Evolutionary conservation across 2,329 filamentous ascomycete genomes (phyloP), one percentile per base, ranked within the genome.

Genomic region (Diaporthe velutina): DNA sequence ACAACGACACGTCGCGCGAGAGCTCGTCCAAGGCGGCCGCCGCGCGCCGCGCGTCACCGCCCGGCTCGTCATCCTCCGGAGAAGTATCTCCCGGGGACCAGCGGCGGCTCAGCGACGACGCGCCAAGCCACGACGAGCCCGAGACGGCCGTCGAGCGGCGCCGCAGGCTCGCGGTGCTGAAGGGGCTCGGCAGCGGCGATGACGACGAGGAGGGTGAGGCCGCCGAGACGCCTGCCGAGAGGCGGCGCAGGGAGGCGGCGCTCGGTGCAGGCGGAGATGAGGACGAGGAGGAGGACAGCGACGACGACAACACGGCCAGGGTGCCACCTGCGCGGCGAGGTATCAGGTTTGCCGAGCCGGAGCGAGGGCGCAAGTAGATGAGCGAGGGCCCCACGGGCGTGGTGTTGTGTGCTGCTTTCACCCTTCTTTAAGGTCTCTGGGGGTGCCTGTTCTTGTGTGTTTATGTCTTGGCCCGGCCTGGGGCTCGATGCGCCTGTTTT

Each of bases 91-190:
- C 75, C 50, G 28, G 13, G 38, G 61, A n/a, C n/a, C n/a, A 61
- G 33, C 61, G 50, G 28, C 66, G 50, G 25, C 70, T 57, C 55
- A 74, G 70, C 61, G 57, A 52, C 17, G 73, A 74, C 4, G 77
- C 77, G 1, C 78, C 82, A 4, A 81, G 80, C 73, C 79, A 79
- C 7, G 87, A 88, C 2, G 84, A 84, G 58, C 86, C 85, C 2
- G 94, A 96, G 82, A 95, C 93, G 1, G 91, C 91, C 0, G 93
- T 92, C 0, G 94, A 96, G 83, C 88, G 91, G 57, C 89, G 90
- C 74, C 88, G 94, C 19, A 89, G 94, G 71, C 86, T 94, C 64
- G 88, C 88, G 15, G 90, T 85, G 0, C 82, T 90, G 8, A 80
- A 85, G 52, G 83, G 85, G 76, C 77, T 85, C 19, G 86, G 86